A percentile compares a stretch with the other conserved stretches of the same genome.
Evolutionary conservation across 2,329 filamentous ascomycete genomes (phyloP).

Genomic region (Sclerotiophoma versabilis): DNA sequence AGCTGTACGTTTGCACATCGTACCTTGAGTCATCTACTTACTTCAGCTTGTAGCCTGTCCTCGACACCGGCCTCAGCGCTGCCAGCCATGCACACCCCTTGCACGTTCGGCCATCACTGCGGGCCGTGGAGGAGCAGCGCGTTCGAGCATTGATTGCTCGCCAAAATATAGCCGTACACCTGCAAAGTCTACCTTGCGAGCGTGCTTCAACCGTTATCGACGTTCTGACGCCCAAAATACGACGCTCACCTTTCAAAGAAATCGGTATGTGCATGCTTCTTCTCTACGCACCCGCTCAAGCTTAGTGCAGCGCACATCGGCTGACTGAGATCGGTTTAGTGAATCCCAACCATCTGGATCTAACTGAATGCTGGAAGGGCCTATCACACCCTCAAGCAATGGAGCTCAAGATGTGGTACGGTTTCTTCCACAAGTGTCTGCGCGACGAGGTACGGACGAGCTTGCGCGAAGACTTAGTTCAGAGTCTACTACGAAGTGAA

Average conservation of each 20-base stretch:
- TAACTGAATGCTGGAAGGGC: constrained; percentile 47
- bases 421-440: constrained; percentile 20
- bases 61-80: background rate
- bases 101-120: background rate
- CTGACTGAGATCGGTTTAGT: background rate
- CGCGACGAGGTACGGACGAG: background rate
- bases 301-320: too few species aligned
- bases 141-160: constrained; percentile 16
- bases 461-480: constrained; percentile 1
- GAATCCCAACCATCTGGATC: constrained; percentile 41
- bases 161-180: constrained; percentile 23
- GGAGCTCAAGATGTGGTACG: constrained; percentile 45
- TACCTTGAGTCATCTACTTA: background rate
- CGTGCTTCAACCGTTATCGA: constrained; percentile 15
- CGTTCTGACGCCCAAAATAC: constrained; percentile 34
- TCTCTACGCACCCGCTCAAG: too few species aligned
- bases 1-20: background rate
- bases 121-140: background rate
- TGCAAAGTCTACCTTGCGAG: constrained; percentile 25
- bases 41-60: constrained; percentile 5
- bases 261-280: constrained; percentile 15
- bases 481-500: background rate
- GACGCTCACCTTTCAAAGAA: constrained; percentile 25
- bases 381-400: constrained; percentile 35
- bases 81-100: constrained; percentile 29